These are phyloP conservation scores for Botryotinia narcissicola DNA, from an alignment of 2,329 filamentous ascomycete species.

Conservation along the genomic window DNA sequence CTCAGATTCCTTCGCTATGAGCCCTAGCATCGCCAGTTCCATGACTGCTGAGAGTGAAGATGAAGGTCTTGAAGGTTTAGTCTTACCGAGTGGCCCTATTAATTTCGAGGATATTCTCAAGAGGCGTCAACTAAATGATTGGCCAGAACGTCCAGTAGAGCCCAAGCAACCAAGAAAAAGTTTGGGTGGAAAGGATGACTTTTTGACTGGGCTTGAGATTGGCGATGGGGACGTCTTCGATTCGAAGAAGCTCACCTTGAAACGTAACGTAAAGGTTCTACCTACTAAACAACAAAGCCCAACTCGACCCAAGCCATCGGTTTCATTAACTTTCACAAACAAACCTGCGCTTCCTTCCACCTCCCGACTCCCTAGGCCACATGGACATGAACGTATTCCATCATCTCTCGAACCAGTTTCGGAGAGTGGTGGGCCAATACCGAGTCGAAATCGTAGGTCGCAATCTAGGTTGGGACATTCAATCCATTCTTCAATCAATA, in stretches of 20 bases:
- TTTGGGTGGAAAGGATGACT: constrained; percentile 60
- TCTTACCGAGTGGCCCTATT: constrained; percentile 79
- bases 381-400: constrained; percentile 66
- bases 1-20: constrained; percentile 84
- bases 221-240: constrained; percentile 81
- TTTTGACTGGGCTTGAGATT: constrained; percentile 82
- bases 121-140: constrained; percentile 62
- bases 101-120: constrained; percentile 78
- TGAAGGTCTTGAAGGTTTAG: constrained; percentile 84
- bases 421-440: constrained; percentile 75
- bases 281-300: constrained; percentile 67
- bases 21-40: constrained; percentile 88
- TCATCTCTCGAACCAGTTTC: constrained; percentile 89
- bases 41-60: constrained; percentile 92
- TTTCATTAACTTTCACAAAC: constrained; percentile 89
- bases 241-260: constrained; percentile 75
- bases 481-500: constrained; percentile 65
- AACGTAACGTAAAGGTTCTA: constrained; percentile 90
- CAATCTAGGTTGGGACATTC: constrained; percentile 68
- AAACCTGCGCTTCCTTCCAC: constrained; percentile 53
- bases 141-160: constrained; percentile 49
- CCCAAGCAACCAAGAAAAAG: constrained; percentile 39
- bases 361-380: constrained; percentile 78
- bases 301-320: constrained; percentile 67
- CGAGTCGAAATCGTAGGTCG: constrained; percentile 57